Conservation (phyloP, 805 yeast genomes). For the Saccharomycopsis schoenii region DNA sequence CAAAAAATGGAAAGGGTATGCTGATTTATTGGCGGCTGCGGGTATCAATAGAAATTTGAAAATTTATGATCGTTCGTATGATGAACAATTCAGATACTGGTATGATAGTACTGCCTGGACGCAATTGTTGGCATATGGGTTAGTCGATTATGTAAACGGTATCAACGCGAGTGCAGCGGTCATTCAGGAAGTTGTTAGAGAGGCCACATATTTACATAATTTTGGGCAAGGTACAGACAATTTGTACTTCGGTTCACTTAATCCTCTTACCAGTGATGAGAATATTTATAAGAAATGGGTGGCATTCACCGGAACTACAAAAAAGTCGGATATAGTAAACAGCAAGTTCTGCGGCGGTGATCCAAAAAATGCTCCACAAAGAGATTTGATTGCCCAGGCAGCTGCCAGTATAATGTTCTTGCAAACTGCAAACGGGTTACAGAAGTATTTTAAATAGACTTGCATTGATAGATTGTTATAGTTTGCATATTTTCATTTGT, state of each 20-base stretch:
- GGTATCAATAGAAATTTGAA: constrained; percentile 45
- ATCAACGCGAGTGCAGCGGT: constrained; percentile 29
- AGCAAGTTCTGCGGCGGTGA: constrained; percentile 39
- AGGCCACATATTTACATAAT: constrained; percentile 38
- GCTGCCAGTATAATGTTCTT: constrained; percentile 62
- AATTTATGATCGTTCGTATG: constrained; percentile 53
- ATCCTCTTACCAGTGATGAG: constrained; percentile 43
- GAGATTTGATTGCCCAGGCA: constrained; percentile 52
- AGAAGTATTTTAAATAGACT: neutral
- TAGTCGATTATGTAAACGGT: constrained; percentile 48
- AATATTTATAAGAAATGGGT: constrained; percentile 42
- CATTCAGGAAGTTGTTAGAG: constrained; percentile 41
- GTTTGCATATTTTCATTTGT: neutral
- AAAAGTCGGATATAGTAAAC: constrained; percentile 37
- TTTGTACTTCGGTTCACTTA: constrained; percentile 48
- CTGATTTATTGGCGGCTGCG: constrained; percentile 38
- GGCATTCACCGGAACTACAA: constrained; percentile 45
- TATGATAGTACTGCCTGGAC: constrained; percentile 54
- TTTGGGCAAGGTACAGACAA: constrained; percentile 37
- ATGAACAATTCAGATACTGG: constrained; percentile 46
- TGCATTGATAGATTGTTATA: neutral
- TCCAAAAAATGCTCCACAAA: constrained; percentile 29
- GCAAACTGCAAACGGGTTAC: neutral
- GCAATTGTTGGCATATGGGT: constrained; percentile 56
- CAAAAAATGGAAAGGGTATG: constrained; percentile 34